These are phyloP conservation scores for Backusella westeae DNA, from an alignment of 192 early-diverging fungal species.

Conservation along the genomic window DNA sequence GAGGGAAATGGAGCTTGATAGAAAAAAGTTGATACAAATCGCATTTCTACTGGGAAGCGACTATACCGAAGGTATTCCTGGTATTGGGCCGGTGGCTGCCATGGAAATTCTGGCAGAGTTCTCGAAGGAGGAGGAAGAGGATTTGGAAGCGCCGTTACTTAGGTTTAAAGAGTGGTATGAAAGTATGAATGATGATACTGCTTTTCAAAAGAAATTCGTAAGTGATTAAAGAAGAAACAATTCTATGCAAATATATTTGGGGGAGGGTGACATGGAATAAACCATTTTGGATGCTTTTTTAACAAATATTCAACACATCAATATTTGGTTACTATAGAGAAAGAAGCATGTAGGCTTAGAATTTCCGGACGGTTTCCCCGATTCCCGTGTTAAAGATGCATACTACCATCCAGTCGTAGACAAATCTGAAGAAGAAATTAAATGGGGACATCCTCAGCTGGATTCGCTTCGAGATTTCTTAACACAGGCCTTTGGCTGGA, in stretches of 20 bases:
- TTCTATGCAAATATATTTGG: too few species aligned
- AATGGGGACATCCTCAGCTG: constrained; percentile 74
- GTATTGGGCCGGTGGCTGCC: constrained; percentile 83
- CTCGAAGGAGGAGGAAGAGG: constrained; percentile 33
- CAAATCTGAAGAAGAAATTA: constrained; percentile 49
- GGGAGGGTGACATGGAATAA: too few species aligned
- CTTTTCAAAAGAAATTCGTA: constrained; percentile 45
- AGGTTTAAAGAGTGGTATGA: constrained; percentile 58
- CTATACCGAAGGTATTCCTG: constrained; percentile 88
- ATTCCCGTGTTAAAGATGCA: constrained; percentile 69
- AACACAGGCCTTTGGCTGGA: constrained; percentile 58
- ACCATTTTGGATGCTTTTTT: neutral
- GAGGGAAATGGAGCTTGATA: constrained; percentile 62
- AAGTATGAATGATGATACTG: constrained; percentile 17
- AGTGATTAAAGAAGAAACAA: constrained; percentile 11
- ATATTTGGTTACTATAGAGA: constrained; percentile 32
- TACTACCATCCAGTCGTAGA: constrained; percentile 83
- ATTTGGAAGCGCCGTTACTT: constrained; percentile 50
- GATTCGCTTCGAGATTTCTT: constrained; percentile 65
- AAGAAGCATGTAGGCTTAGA: constrained; percentile 63
- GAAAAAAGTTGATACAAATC: constrained; percentile 75
- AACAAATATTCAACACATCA: constrained; percentile 1
- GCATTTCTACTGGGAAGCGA: constrained; percentile 96
- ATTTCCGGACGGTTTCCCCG: constrained; percentile 79
- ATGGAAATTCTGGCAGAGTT: constrained; percentile 89